Evolutionary conservation across 345 rosid species (phyloP).

Genomic region (Hypericum androsaemum): DNA sequence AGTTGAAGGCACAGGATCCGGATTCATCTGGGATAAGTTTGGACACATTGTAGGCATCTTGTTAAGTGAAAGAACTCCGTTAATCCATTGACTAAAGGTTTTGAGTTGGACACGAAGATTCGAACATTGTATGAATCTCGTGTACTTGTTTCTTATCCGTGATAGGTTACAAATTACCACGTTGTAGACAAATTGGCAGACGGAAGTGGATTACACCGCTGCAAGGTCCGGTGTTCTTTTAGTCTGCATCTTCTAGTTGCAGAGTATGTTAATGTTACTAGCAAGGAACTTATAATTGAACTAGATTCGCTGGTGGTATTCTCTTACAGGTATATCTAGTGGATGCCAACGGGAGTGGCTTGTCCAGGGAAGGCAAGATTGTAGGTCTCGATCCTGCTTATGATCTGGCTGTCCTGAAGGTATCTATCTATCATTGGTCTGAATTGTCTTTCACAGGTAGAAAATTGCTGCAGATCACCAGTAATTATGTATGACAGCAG

Average conservation of each 20-base stretch:
- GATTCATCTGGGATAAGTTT: conserved; percentile 87
- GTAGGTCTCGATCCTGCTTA: conserved; percentile 68
- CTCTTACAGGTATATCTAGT: conserved; percentile 44
- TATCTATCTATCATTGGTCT: conserved; percentile 1
- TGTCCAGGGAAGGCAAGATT: conserved; percentile 54
- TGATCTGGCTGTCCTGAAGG: conserved; percentile 87
- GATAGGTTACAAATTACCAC: conserved; percentile 81
- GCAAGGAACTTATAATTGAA: neutral
- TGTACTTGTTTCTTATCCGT: neutral
- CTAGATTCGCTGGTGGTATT: neutral
- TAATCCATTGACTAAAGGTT: too few relatives aligned
- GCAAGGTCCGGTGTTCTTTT: conserved; percentile 48
- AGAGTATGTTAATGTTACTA: neutral
- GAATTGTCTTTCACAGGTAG: too few relatives aligned
- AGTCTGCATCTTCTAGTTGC: neutral
- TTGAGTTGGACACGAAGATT: too few relatives aligned
- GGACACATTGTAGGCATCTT: conserved; percentile 83
- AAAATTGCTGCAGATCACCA: too few relatives aligned
- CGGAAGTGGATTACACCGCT: conserved; percentile 54
- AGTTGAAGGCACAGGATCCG: conserved; percentile 84
- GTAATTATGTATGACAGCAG: too few relatives aligned
- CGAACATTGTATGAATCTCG: too few relatives aligned
- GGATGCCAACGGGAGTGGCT: conserved; percentile 55
- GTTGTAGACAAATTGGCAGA: conserved; percentile 74
- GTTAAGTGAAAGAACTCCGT: too few relatives aligned